Evolutionary conservation across 805 yeast species (phyloP), one percentile per base, ranked within the genome.

Genomic region (Candida methanosorbosa): DNA sequence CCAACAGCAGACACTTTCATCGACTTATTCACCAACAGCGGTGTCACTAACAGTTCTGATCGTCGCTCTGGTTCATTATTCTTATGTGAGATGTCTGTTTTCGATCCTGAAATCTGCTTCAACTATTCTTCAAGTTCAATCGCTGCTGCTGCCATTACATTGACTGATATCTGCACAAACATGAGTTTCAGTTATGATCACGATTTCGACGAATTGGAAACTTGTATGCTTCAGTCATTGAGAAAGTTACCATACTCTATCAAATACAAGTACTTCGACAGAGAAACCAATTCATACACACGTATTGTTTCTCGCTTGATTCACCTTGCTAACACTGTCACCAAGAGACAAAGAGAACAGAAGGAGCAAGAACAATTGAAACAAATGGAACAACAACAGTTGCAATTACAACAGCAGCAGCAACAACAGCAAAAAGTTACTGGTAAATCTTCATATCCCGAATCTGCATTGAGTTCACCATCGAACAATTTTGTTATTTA

Each of bases 1-100:
- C 75, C 84, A 18, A 75, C 83, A 3, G 70, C 74, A 44, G 87
- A 80, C 53, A 59, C 70, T 11, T 77, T 77, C 46, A 61, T 80
- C 37, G 85, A 81, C 46, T 53, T 79, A 34, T 66, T 65, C 45
- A 54, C 78, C 20, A 46, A 44, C 36, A 45, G 44, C 18, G 40
- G 47, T 25, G 49, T 50, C 34, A 56, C 55, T 35, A 60, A 58
- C 41, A 47, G 63, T 27, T 60, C 66, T 40, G 74, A 71, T 38
- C 58, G 78, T 40, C 75, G 71, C 46, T 56, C 66, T 32, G 72
- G 80, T 38, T 66, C 84, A 13, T 58, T 73, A 39, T 75, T 75
- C 57, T 53, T 81, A 30, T 77, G 86, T 47, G 87, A 81, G 50
- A 59, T 80, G 45, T 66, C 78, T 36, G 77, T 75, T 39, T 78